These are phyloP conservation scores for Keithomyces neogunnii DNA, from an alignment of 2,329 filamentous ascomycete species.

Conservation along the genomic window DNA sequence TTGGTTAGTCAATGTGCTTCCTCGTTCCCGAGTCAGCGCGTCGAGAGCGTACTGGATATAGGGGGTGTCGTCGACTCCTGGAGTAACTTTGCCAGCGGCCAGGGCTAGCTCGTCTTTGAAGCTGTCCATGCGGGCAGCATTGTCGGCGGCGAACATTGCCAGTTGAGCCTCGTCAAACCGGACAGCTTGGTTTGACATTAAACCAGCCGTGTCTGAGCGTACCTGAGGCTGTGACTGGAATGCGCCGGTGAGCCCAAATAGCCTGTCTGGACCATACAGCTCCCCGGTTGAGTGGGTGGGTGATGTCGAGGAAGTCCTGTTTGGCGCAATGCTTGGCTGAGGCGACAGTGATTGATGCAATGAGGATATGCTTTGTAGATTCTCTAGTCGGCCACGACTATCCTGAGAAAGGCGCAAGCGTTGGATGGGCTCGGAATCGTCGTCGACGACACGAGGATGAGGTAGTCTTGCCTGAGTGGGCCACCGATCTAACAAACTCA, in stretches of 20 bases:
- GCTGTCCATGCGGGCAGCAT: conserved; percentile 23
- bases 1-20: conserved; percentile 46
- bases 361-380: conserved; percentile 4
- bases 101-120: conserved; percentile 46
- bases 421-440: not conserved
- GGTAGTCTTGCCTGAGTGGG: conserved; percentile 1
- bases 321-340: conserved; percentile 24
- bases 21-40: conserved; percentile 68
- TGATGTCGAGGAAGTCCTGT: conserved; percentile 22
- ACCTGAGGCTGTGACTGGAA: conserved; percentile 12
- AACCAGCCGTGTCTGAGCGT: not conserved
- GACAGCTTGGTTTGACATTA: conserved; percentile 13
- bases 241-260: conserved; percentile 17
- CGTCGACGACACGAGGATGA: not conserved
- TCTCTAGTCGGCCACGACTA: not conserved
- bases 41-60: conserved; percentile 88
- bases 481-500: conserved; percentile 6
- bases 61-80: conserved; percentile 74
- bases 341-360: conserved; percentile 20
- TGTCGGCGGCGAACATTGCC: conserved; percentile 28
- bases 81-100: conserved; percentile 51
- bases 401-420: conserved; percentile 1
- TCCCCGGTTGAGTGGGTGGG: conserved; percentile 31
- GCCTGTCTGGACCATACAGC: conserved; percentile 35
- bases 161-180: conserved; percentile 31